Evolutionary conservation across 2,329 filamentous ascomycete species (phyloP).

Genomic region (Parafenestella ontariensis): DNA sequence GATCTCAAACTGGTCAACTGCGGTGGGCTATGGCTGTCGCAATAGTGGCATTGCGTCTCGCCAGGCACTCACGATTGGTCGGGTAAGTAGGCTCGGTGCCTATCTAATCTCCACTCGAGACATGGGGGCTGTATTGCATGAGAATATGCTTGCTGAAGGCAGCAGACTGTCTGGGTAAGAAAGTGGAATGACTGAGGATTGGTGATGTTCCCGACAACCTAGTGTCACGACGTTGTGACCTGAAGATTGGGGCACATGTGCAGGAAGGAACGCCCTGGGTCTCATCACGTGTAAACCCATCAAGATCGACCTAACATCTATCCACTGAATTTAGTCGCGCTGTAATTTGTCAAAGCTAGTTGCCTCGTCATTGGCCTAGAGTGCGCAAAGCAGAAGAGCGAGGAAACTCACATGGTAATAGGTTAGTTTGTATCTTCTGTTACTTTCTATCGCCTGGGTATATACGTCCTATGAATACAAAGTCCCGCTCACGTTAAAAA

Average conservation of each 20-base stretch:
- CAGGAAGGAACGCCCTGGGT: neutral
- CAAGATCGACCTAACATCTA: too few species aligned
- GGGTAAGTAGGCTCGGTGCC: neutral
- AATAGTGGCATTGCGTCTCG: neutral
- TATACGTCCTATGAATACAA: neutral
- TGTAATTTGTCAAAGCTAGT: too few species aligned
- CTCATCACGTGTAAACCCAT: neutral
- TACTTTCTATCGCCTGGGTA: neutral
- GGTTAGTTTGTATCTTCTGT: neutral
- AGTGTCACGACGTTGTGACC: neutral
- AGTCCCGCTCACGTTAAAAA: neutral
- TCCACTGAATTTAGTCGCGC: too few species aligned
- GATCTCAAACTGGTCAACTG: neutral
- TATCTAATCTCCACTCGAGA: neutral
- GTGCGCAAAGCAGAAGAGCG: neutral
- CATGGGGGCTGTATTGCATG: neutral
- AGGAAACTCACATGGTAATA: neutral
- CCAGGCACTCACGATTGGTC: neutral
- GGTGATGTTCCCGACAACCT: neutral
- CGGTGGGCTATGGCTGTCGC: neutral
- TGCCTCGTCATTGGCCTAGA: too few species aligned
- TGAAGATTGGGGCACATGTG: too few species aligned
- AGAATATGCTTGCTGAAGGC: neutral
- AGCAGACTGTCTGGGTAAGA: neutral
- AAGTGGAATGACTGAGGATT: neutral